phyloP scores from a whole-genome alignment of 2,329 filamentous ascomycete species.

The Harringtonia aguacate region DNA sequence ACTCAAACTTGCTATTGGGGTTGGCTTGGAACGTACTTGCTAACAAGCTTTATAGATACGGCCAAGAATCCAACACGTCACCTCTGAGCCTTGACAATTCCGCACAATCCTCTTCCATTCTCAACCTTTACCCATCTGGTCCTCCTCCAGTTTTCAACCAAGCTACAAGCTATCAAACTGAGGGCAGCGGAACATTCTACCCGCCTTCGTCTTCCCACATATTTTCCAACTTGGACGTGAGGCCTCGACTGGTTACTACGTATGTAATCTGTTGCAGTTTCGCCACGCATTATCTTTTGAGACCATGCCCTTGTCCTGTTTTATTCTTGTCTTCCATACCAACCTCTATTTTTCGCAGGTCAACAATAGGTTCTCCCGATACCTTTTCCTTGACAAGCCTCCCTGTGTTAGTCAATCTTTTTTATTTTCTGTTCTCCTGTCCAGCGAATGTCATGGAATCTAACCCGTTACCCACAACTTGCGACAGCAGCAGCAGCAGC shows the following conservation, averaged over 20 bases:
- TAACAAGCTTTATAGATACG: conserved; percentile 34
- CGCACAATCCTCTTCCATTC: conserved; percentile 36
- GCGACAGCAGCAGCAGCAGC: conserved; percentile 25
- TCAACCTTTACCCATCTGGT: conserved; percentile 38
- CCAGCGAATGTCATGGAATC: no score
- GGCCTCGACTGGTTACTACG: conserved; percentile 43
- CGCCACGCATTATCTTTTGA: neutral
- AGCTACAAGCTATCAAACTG: conserved; percentile 36
- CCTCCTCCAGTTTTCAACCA: conserved; percentile 32
- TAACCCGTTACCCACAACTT: neutral
- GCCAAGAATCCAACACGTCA: conserved; percentile 40
- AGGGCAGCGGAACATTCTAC: conserved; percentile 37
- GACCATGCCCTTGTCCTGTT: no score
- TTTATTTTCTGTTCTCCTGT: no score
- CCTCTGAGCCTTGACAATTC: conserved; percentile 42
- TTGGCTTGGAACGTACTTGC: conserved; percentile 5
- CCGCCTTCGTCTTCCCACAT: conserved; percentile 28
- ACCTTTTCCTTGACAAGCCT: neutral
- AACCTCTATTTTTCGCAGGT: conserved; percentile 1
- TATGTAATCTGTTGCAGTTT: conserved; percentile 28
- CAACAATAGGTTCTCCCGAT: conserved; percentile 1
- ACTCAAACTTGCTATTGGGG: neutral
- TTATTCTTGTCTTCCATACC: conserved; percentile 3
- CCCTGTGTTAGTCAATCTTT: neutral
- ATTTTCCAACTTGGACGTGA: conserved; percentile 39